A percentile compares a stretch with the other conserved stretches of the same genome.
Conservation (phyloP, 2,329 filamentous ascomycete genomes). For the Fusarium sp. region DNA sequence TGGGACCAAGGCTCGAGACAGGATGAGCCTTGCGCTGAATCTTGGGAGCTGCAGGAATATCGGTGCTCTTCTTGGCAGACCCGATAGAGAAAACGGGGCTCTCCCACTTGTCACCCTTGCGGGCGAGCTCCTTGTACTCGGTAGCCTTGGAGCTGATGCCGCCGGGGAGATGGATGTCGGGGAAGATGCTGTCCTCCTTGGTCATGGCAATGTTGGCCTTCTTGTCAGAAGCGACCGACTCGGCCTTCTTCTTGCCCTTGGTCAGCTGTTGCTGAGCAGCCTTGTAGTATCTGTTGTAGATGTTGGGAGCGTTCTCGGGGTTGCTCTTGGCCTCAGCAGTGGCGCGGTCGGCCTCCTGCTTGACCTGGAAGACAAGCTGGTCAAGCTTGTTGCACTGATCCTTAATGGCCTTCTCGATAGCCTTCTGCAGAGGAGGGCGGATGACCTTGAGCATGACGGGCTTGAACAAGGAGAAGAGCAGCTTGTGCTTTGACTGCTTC, state of each 20-base stretch:
- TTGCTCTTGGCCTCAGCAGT: conserved; percentile 65
- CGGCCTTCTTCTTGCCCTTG: conserved; percentile 80
- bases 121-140: conserved; percentile 87
- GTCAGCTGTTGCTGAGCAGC: conserved; percentile 78
- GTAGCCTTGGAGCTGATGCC: conserved; percentile 94
- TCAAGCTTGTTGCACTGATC: conserved; percentile 83
- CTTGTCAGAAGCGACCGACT: conserved; percentile 69
- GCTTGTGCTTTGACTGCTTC: conserved; percentile 94
- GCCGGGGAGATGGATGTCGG: conserved; percentile 79
- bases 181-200: conserved; percentile 88
- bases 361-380: conserved; percentile 75
- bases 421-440: conserved; percentile 85
- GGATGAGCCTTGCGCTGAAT: conserved; percentile 57
- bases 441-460: conserved; percentile 85
- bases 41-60: conserved; percentile 70
- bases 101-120: conserved; percentile 92
- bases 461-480: conserved; percentile 87
- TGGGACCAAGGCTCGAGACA: conserved; percentile 21
- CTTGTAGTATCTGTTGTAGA: conserved; percentile 84
- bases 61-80: conserved; percentile 73
- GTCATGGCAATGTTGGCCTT: conserved; percentile 67
- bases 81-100: conserved; percentile 93
- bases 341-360: conserved; percentile 82
- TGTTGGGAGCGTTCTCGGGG: conserved; percentile 78
- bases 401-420: conserved; percentile 87